Conservation (phyloP, 2,329 filamentous ascomycete species). For the Furcasterigmium sp. region DNA sequence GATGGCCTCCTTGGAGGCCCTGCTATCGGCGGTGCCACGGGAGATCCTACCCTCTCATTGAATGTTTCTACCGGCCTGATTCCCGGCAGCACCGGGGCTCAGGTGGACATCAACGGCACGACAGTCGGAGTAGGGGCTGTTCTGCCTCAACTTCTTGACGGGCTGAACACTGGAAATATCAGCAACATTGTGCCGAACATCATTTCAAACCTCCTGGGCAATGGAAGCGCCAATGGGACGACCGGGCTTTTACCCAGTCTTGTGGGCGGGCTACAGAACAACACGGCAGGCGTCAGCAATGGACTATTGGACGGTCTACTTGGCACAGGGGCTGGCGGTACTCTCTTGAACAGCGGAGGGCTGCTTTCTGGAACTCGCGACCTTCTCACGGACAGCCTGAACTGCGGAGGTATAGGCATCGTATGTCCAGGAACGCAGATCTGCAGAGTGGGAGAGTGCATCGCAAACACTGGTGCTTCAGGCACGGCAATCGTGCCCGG, state of each 20-base stretch:
- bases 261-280: background rate
- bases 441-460: background rate
- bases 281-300: background rate
- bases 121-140: background rate
- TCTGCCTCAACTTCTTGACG: background rate
- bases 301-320: background rate
- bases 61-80: background rate
- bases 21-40: background rate
- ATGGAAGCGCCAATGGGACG: background rate
- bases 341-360: slow-evolving; percentile 1
- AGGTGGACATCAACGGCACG: background rate
- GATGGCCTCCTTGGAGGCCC: background rate
- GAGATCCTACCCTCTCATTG: background rate
- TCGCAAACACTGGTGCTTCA: background rate
- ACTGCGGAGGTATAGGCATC: background rate
- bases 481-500: background rate
- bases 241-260: background rate
- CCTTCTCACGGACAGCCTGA: slow-evolving; percentile 1
- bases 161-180: slow-evolving; percentile 1
- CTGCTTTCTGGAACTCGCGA: slow-evolving; percentile 1
- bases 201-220: background rate
- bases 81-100: background rate
- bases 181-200: background rate
- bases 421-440: background rate
- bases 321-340: background rate